phyloP scores from a whole-genome alignment of 2,329 filamentous ascomycete species.

The Onygenales sp. region DNA sequence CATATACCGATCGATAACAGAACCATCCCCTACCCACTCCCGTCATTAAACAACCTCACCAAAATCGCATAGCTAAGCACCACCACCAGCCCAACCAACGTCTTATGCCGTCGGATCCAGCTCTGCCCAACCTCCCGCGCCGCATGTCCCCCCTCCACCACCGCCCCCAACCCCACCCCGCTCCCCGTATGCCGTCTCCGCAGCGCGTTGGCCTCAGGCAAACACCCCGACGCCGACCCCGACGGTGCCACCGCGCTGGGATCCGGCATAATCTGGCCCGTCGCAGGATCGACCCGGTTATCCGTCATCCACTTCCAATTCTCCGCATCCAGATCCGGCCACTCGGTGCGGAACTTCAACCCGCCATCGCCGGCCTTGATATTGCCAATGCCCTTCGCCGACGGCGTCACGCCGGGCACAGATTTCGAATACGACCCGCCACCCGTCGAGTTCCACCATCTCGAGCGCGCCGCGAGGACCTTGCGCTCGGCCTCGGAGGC shows the following conservation, averaged over 20 bases:
- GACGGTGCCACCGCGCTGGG: slow-evolving; percentile 20
- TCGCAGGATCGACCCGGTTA: slow-evolving; percentile 66
- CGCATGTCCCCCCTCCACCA: slow-evolving; percentile 72
- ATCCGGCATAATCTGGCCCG: slow-evolving; percentile 57
- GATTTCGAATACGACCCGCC: slow-evolving; percentile 58
- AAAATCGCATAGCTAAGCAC: slow-evolving; percentile 78
- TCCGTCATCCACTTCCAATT: slow-evolving; percentile 90
- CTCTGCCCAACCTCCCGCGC: slow-evolving; percentile 67
- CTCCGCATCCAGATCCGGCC: slow-evolving; percentile 78
- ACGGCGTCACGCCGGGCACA: slow-evolving; percentile 41
- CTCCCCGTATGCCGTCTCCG: slow-evolving; percentile 54
- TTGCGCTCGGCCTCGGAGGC: slow-evolving; percentile 68
- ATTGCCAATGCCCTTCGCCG: slow-evolving; percentile 60
- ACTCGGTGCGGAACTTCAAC: slow-evolving; percentile 78
- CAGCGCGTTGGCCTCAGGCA: slow-evolving; percentile 52
- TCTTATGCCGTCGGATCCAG: slow-evolving; percentile 73
- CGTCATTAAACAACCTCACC: slow-evolving; percentile 56
- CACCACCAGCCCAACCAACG: slow-evolving; percentile 58
- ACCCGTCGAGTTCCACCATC: slow-evolving; percentile 96
- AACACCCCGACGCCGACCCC: slow-evolving; percentile 40
- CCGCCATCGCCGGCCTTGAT: slow-evolving; percentile 89
- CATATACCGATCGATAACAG: not conserved
- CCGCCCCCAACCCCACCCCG: slow-evolving; percentile 44
- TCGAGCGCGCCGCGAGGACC: slow-evolving; percentile 63
- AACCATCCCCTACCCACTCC: slow-evolving; percentile 2